These are phyloP conservation scores for Heliosperma pusillum DNA, from an alignment of 148 eudicot genomes.

Conservation along the genomic window DNA sequence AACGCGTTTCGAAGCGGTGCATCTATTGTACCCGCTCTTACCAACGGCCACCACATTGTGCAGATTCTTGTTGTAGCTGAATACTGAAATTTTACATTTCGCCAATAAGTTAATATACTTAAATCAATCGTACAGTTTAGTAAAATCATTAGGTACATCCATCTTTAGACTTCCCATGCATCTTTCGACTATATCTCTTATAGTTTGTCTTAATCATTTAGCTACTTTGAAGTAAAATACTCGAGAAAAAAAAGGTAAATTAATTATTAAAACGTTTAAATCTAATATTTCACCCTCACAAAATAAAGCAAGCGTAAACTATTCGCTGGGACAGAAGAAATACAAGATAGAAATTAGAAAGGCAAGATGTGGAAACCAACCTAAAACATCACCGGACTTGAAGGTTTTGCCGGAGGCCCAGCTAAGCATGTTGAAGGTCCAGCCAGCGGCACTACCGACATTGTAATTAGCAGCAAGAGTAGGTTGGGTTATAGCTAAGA, in stretches of 20 bases:
- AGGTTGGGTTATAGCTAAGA: conserved; percentile 21
- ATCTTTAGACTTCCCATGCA: no score
- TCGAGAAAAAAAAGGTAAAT: neutral
- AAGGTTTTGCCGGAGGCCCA: conserved; percentile 34
- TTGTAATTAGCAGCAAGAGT: conserved; percentile 23
- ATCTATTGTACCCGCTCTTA: conserved; percentile 30
- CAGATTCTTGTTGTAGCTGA: conserved; percentile 17
- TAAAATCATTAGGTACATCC: no score
- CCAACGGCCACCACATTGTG: conserved; percentile 37
- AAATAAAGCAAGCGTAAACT: no score
- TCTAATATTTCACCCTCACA: no score
- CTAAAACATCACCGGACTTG: conserved; percentile 37
- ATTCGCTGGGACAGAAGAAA: no score
- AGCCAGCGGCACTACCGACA: conserved; percentile 28
- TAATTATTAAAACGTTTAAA: no score
- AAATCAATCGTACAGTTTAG: no score
- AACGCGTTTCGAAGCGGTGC: conserved; percentile 34
- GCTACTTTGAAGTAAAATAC: no score
- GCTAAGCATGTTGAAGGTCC: conserved; percentile 26
- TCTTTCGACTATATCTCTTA: no score
- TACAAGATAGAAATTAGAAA: no score
- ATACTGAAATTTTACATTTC: conserved; percentile 21
- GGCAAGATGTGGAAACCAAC: conserved; percentile 11
- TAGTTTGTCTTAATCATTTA: no score
- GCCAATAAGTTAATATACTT: neutral